Evolutionary conservation across 1,284 basidiomycete genomes (phyloP).

Genomic region (Marasmius tenuissimus): DNA sequence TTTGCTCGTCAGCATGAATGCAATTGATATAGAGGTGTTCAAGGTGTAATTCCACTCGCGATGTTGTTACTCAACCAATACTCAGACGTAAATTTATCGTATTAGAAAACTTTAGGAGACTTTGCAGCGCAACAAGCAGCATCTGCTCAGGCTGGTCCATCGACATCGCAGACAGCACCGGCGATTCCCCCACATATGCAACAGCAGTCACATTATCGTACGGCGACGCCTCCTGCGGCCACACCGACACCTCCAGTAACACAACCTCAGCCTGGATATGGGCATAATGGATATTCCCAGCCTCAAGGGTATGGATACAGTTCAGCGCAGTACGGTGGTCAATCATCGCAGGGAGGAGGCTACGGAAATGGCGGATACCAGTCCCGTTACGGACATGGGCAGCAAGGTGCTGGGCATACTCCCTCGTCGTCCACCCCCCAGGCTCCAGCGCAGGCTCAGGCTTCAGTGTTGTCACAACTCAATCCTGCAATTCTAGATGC

Average conservation of each 20-base stretch:
- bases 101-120: slow-evolving; percentile 34
- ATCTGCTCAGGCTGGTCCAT: slow-evolving; percentile 20
- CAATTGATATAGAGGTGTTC: slow-evolving; percentile 69
- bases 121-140: slow-evolving; percentile 23
- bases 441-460: slow-evolving; percentile 19
- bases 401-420: slow-evolving; percentile 7
- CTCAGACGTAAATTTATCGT: neutral
- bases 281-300: slow-evolving; percentile 14
- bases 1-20: slow-evolving; percentile 74
- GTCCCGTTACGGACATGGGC: slow-evolving; percentile 1
- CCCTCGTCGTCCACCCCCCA: slow-evolving; percentile 16
- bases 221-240: slow-evolving; percentile 38
- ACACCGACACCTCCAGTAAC: slow-evolving; percentile 26
- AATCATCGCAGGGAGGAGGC: neutral
- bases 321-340: neutral
- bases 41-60: slow-evolving; percentile 42
- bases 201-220: slow-evolving; percentile 38
- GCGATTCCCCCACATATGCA: slow-evolving; percentile 51
- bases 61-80: neutral
- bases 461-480: slow-evolving; percentile 4
- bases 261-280: slow-evolving; percentile 15
- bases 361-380: slow-evolving; percentile 2
- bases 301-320: slow-evolving; percentile 6
- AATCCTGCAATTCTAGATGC: slow-evolving; percentile 51
- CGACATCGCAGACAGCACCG: slow-evolving; percentile 22